Conservation (phyloP, 352 stramenopile genomes). For the Phytophthora constricta region DNA sequence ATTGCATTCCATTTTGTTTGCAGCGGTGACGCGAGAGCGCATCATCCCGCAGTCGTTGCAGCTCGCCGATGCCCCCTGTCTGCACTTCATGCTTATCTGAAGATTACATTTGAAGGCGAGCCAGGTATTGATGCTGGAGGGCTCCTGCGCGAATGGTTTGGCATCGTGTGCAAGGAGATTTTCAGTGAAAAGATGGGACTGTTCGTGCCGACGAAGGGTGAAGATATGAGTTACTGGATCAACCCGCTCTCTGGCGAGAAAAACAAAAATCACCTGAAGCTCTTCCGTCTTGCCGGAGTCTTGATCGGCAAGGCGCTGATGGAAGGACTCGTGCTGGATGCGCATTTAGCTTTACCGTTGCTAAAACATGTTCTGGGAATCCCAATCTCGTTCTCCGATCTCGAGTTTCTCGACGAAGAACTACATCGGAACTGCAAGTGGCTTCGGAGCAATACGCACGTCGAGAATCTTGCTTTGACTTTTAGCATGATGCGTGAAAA, state of each 20-base stretch:
- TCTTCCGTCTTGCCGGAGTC: slow-evolving; percentile 69
- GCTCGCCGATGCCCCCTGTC: slow-evolving; percentile 47
- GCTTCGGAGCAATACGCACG: slow-evolving; percentile 65
- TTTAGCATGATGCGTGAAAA: slow-evolving; percentile 78
- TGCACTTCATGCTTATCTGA: slow-evolving; percentile 68
- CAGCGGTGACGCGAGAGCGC: slow-evolving; percentile 60
- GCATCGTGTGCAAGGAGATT: slow-evolving; percentile 58
- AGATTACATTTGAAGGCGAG: slow-evolving; percentile 71
- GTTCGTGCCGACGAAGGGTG: slow-evolving; percentile 64
- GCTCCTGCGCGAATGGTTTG: slow-evolving; percentile 75
- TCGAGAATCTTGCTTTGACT: slow-evolving; percentile 64
- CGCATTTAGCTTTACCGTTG: slow-evolving; percentile 67
- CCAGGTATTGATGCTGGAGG: slow-evolving; percentile 72
- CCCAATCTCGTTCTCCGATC: slow-evolving; percentile 79
- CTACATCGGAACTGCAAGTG: slow-evolving; percentile 72
- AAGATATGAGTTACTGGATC: slow-evolving; percentile 78
- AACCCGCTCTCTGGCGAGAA: slow-evolving; percentile 60
- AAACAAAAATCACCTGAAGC: slow-evolving; percentile 51
- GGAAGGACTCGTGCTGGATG: slow-evolving; percentile 67
- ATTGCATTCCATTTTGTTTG: too few species aligned
- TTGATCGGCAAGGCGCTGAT: slow-evolving; percentile 72
- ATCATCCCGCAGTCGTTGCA: slow-evolving; percentile 66
- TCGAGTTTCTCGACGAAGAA: slow-evolving; percentile 78
- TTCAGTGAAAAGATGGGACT: slow-evolving; percentile 62
- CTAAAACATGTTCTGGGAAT: slow-evolving; percentile 77